Evolutionary conservation across 1,284 basidiomycete species (phyloP).

Genomic region (Paramarasmius palmivorus): DNA sequence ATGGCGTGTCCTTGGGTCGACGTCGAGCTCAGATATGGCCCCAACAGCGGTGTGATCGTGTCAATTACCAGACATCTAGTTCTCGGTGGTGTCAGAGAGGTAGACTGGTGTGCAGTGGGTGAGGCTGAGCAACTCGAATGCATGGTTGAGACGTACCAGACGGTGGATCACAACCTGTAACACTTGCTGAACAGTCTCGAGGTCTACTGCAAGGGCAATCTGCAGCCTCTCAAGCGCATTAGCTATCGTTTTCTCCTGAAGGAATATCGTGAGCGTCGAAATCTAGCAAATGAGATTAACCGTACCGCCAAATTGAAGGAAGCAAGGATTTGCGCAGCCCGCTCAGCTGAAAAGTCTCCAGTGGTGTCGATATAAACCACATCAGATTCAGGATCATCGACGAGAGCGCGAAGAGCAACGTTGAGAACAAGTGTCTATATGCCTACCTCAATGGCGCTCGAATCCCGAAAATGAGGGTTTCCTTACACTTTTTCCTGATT

Average conservation of each 20-base stretch:
- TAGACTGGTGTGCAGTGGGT: conserved; percentile 7
- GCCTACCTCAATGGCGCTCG: background rate
- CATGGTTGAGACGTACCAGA: background rate
- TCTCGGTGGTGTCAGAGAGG: conserved; percentile 1
- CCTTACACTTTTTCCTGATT: conserved; percentile 67
- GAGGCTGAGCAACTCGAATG: background rate
- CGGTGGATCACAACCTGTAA: conserved; percentile 6
- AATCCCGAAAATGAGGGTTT: conserved; percentile 3
- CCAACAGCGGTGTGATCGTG: conserved; percentile 64
- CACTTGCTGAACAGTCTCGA: conserved; percentile 9
- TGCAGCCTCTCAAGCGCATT: conserved; percentile 33
- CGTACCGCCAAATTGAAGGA: conserved; percentile 34
- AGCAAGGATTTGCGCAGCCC: conserved; percentile 39
- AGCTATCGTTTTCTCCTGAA: background rate
- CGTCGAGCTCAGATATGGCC: conserved; percentile 59
- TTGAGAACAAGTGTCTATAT: conserved; percentile 60
- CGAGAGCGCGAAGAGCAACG: conserved; percentile 53
- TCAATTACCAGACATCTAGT: conserved; percentile 61
- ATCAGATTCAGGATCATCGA: conserved; percentile 31
- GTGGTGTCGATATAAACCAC: conserved; percentile 72
- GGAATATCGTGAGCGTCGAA: background rate
- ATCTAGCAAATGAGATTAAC: background rate
- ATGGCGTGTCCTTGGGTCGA: conserved; percentile 75
- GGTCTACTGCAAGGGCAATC: conserved; percentile 8
- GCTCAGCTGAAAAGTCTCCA: conserved; percentile 62